Evolutionary conservation across 805 yeast genomes (phyloP).

Genomic region (Metschnikowia cubensis): DNA sequence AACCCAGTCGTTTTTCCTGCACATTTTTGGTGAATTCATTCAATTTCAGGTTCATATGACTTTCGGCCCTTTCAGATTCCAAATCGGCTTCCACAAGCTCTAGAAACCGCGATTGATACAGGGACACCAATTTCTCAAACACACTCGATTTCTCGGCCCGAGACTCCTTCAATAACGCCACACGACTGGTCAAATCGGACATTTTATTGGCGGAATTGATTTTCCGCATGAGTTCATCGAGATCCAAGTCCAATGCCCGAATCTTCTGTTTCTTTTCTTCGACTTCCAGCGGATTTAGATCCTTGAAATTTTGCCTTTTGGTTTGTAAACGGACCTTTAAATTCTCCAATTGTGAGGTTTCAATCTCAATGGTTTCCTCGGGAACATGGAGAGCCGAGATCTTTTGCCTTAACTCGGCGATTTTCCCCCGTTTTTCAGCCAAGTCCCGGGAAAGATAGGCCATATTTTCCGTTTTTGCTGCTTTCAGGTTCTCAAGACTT

Average conservation of each 20-base stretch:
- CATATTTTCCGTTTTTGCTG: slow-evolving; percentile 37
- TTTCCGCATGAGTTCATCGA: slow-evolving; percentile 52
- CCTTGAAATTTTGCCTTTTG: slow-evolving; percentile 20
- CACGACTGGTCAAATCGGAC: slow-evolving; percentile 54
- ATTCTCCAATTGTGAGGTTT: slow-evolving; percentile 38
- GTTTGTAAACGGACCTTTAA: slow-evolving; percentile 33
- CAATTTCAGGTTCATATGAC: slow-evolving; percentile 6
- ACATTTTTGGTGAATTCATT: not conserved
- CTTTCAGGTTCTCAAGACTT: not conserved
- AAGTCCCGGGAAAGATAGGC: slow-evolving; percentile 27
- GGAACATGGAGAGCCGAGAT: slow-evolving; percentile 37
- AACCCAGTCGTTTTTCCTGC: not conserved
- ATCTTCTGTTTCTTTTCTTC: slow-evolving; percentile 33
- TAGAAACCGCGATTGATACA: slow-evolving; percentile 21
- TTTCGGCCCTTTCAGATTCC: slow-evolving; percentile 14
- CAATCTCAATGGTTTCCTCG: slow-evolving; percentile 46
- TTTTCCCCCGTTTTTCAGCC: not conserved
- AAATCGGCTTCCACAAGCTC: slow-evolving; percentile 14
- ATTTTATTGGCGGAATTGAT: slow-evolving; percentile 52
- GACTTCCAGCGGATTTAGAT: slow-evolving; percentile 33
- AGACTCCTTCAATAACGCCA: slow-evolving; percentile 44
- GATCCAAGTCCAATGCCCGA: slow-evolving; percentile 24
- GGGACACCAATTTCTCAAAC: slow-evolving; percentile 23
- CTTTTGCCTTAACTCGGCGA: slow-evolving; percentile 15
- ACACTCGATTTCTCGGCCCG: slow-evolving; percentile 26